Evolutionary conservation across 352 stramenopile genomes (phyloP), one percentile per base, ranked within the genome.

Genomic region (Pythium guiyangense): DNA sequence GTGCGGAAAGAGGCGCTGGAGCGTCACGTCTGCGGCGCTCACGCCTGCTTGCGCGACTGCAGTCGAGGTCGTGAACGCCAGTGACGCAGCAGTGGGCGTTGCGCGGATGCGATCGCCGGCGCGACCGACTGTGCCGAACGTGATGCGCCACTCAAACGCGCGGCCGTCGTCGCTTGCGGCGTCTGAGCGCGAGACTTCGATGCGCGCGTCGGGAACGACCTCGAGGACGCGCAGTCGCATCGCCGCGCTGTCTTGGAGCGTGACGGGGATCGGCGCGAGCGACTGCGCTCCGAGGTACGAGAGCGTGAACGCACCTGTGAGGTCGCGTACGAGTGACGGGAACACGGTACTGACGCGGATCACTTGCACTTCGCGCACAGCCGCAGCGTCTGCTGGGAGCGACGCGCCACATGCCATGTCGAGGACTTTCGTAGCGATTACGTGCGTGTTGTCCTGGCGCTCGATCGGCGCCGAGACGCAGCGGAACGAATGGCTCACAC

Each of bases 111-210:
- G 50, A 12, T 22, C 51, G 6, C 6, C 15, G 26, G 18, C 37
- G 37, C 57, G 45, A 39, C 52, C 46, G 5, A 22, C 53, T 17
- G 52, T n/a, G 2, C 56, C 51, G 40, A 68, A 68, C 14, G 62
- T 68, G 18, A 68, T 48, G 4, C 44, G 49, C 62, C 62, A 68
- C 52, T 61, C 49, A 17, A 68, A 68, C 0, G 31, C 47, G 17
- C 45, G 27, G n/a, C 49, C 47, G 11, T 51, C 40, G 8, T 54
- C 52, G 9, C 39, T 45, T 17, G 18, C 18, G 9, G 49, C 51
- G 18, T 60, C 57, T 12, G 43, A 6, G n/a, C 50, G 57, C 17
- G 62, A 61, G 10, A 64, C 51, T 39, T 64, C 50, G 11, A 68
- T 45, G 6, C 35, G 43, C n/a, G 57, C 18, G 20, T 53, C 57